Percentiles rank a stretch among this genome's conserved stretches.
These are phyloP conservation scores for Claviceps sorghi DNA, from an alignment of 2,329 filamentous ascomycete species.

Conservation along the genomic window DNA sequence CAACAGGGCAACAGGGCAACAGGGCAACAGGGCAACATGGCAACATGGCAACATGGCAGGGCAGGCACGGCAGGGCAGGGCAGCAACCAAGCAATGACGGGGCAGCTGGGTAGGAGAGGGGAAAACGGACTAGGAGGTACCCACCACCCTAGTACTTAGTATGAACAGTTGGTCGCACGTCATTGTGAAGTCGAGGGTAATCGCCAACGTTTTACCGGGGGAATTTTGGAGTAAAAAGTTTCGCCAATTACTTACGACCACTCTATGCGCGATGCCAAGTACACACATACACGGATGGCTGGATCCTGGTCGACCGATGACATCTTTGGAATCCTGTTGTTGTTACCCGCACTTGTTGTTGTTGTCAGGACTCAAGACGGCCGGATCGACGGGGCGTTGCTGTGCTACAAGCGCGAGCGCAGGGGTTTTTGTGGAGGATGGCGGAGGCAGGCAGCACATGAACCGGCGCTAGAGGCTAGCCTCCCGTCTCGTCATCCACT, in stretches of 20 bases:
- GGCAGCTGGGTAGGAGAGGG: neutral
- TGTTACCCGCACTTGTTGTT: neutral
- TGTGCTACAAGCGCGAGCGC: neutral
- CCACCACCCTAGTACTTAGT: too few species aligned
- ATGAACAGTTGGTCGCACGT: too few species aligned
- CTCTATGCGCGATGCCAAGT: too few species aligned
- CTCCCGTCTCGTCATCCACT: neutral
- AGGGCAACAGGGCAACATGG: neutral
- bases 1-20: neutral
- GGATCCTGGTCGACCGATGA: neutral
- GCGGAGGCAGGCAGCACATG: neutral
- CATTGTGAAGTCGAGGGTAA: too few species aligned
- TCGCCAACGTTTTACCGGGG: too few species aligned
- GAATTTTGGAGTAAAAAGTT: too few species aligned
- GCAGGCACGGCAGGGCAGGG: neutral
- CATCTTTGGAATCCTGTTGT: neutral
- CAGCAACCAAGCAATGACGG: neutral
- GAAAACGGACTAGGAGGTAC: neutral
- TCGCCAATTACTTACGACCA: too few species aligned
- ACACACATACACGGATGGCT: neutral
- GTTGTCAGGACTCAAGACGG: neutral
- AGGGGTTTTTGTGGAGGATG: too few species aligned
- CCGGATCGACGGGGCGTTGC: neutral
- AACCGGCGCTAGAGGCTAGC: neutral
- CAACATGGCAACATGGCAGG: neutral